phyloP scores from a whole-genome alignment of 306 rosid species.

The Cicer judaicum region DNA sequence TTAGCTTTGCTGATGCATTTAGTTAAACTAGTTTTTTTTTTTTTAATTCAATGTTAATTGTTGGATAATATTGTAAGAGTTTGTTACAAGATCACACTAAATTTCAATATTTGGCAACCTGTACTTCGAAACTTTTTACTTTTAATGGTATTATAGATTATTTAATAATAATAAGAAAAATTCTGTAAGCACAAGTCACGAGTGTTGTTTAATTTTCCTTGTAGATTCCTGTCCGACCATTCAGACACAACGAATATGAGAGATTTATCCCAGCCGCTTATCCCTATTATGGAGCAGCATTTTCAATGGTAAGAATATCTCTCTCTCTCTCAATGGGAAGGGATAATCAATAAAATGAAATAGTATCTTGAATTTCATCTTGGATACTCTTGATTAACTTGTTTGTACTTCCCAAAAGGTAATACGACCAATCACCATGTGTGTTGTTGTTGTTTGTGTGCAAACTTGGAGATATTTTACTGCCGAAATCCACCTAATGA shows the following conservation, averaged over 20 bases:
- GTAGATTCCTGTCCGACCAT: conserved; percentile 99
- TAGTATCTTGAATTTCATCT: conserved; percentile 20
- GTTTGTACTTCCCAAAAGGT: conserved; percentile 15
- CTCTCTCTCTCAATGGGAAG: conserved; percentile 19
- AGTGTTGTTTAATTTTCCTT: conserved; percentile 42
- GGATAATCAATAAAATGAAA: conserved; percentile 15
- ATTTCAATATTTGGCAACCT: conserved; percentile 19
- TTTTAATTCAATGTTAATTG: conserved; percentile 26
- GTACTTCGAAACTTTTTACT: conserved; percentile 25
- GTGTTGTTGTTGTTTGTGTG: neutral
- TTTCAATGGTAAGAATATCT: conserved; percentile 75
- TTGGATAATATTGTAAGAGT: neutral
- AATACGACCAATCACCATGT: neutral
- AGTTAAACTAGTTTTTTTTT: neutral
- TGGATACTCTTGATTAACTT: conserved; percentile 18
- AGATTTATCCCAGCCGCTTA: conserved; percentile 95
- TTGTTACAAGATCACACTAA: conserved; percentile 30
- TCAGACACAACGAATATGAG: conserved; percentile 92
- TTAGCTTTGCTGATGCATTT: neutral
- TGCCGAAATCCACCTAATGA: too few relatives aligned
- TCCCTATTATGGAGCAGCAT: conserved; percentile 92
- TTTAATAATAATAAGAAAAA: neutral
- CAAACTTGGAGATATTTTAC: too few relatives aligned
- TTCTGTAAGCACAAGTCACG: conserved; percentile 21
- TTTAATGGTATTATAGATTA: neutral